Percentiles rank a stretch among this genome's conserved stretches.
Evolutionary conservation across 441 rosid genomes (phyloP).

Genomic region (Flueggea neowawraea): DNA sequence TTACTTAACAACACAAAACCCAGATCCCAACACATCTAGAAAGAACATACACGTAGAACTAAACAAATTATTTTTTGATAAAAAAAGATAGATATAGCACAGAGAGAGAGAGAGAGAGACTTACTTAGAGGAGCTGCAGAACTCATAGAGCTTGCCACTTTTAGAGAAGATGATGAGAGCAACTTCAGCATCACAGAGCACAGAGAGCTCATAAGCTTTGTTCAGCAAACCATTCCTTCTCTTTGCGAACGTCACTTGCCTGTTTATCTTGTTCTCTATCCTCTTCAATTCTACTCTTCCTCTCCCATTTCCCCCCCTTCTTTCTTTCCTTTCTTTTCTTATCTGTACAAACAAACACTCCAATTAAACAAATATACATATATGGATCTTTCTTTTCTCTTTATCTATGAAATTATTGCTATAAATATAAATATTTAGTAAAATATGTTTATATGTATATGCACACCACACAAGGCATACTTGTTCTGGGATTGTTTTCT

Average conservation of each 20-base stretch:
- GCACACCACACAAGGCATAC: too few species aligned
- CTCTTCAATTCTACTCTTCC: conserved; percentile 93
- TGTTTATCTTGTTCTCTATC: conserved; percentile 95
- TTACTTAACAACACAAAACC: too few species aligned
- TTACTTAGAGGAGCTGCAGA: conserved; percentile 73
- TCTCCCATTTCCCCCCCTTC: conserved; percentile 44
- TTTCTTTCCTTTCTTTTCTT: too few species aligned
- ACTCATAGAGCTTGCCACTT: conserved; percentile 91
- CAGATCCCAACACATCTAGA: too few species aligned
- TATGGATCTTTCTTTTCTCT: neutral
- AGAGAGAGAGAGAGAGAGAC: too few species aligned
- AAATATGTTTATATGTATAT: too few species aligned
- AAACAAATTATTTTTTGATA: too few species aligned
- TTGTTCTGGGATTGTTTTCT: conserved; percentile 9
- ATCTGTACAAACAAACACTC: neutral
- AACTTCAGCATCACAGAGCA: conserved; percentile 87
- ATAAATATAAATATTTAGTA: too few species aligned
- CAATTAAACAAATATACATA: neutral
- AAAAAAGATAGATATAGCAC: too few species aligned
- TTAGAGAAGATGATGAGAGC: conserved; percentile 90
- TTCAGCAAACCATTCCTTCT: conserved; percentile 85
- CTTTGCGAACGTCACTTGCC: conserved; percentile 92
- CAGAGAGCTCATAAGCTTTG: conserved; percentile 88
- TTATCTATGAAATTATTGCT: neutral
- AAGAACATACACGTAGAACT: too few species aligned